Base-by-base conservation (phyloP, 225 moss, liverwort and hornwort genomes). In the Neckera pumila region DNA sequence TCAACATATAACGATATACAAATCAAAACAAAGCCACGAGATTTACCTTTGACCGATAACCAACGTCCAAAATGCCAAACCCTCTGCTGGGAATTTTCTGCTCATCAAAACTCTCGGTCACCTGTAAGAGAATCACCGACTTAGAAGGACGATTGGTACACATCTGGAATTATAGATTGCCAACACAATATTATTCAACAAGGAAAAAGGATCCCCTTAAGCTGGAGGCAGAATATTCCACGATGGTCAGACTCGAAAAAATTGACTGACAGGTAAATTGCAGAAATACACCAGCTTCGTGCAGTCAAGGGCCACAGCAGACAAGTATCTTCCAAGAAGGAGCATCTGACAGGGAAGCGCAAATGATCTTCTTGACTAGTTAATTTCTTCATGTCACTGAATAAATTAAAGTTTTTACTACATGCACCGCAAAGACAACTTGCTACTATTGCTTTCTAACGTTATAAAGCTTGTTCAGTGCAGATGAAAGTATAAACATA, bases 31-130 rank as follows among this genome's bases (percentile, higher is more conserved):
- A 58, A 45, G 79, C 18, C 33, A 65, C 30, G 36, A 47, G 47
- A 19, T 58, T 89, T 80, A 96, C 96, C 95, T 95, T 92, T 22
- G 96, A 95, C 86, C 95, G 91, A 82, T 96, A 98, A 36, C 97
- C 98, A 60, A 98, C 95, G 81, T 98, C 98, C 78, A 98, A 89
- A 82, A 98, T 98, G 54, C 98, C 98, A 81, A 97, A 98, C 26
- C 98, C 98, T 92, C 98, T 95, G 92, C 95, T 96, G 31, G 96
- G 93, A 60, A 98, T 95, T 87, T 90, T 95, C 79, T 95, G 93
- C 87, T 98, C 98, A 85, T 95, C 98, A 85, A 96, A 98, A 79
- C 95, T 96, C 83, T 98, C 97, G 30, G 93, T 92, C 78, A 95
- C 91, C 96, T 95, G 92, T 42, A 90, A 84, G n/a, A 76, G 27